Base-by-base conservation (phyloP, 768 basidiomycete species). In the Hortiboletus campestris region DNA sequence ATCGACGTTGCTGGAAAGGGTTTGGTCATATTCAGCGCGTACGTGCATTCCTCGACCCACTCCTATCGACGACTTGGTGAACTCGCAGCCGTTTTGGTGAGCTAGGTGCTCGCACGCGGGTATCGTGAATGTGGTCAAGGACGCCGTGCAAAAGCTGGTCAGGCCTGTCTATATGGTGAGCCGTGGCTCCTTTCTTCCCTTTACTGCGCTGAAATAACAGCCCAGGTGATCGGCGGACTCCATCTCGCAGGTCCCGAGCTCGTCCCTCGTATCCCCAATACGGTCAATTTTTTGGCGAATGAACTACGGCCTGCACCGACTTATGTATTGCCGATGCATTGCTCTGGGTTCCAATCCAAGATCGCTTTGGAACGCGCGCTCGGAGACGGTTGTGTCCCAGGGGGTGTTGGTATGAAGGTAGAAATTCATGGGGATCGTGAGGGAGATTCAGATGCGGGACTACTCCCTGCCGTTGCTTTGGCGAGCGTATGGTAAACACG, bases 311-410 rank as follows among this genome's bases (percentile, higher is more conserved):
- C 90, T 12, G 69, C 82, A 0, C 89, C 89, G 1, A 78, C 76
- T 1, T 92, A 86, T 59, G 70, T 93, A 44, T 75, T 93, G 0
- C 91, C 91, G 0, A 88, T 94, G 84, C 92, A 94, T 66, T 94
- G 91, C 63, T 83, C 88, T 3, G 91, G 91, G 5, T 89, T 92
- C 64, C 77, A 79, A n/a, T 80, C 81, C 35, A 91, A 93, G 68
- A 67, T 89, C 9, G 88, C 85, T 2, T 70, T 94, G 62, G 84
- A 85, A 65, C 69, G 71, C 6, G 88, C 80, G 3, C 76, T 94
- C 17, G 91, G 90, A 20, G 82, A 88, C 49, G 84, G 84, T 1
- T 86, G 86, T 62, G 89, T 94, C 13, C 88, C 91, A 0, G 87
- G 84, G 4, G 89, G 89, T 6, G 84, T 85, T 3, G 91, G 91